Evolutionary conservation across 2,329 filamentous ascomycete species (phyloP).

Genomic region (Fusarium liriodendri): DNA sequence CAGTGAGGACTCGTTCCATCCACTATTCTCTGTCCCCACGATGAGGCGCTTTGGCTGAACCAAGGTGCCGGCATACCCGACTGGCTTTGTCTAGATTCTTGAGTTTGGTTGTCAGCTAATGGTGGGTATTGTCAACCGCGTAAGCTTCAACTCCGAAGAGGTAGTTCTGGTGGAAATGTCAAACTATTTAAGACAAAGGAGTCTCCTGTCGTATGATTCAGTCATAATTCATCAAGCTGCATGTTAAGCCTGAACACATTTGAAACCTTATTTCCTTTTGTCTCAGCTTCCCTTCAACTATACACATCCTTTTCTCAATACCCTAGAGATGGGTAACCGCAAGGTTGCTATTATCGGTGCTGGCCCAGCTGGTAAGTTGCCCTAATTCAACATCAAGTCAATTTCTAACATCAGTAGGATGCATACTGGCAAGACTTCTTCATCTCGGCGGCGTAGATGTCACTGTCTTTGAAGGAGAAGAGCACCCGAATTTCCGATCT

Average conservation of each 20-base stretch:
- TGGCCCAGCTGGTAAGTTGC: constrained; percentile 42
- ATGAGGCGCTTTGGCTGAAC: constrained; percentile 23
- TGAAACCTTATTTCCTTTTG: no score
- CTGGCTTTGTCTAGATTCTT: constrained; percentile 5
- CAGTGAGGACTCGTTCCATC: background rate
- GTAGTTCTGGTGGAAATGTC: background rate
- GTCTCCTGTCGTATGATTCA: background rate
- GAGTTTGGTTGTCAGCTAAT: constrained; percentile 15
- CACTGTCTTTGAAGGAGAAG: constrained; percentile 63
- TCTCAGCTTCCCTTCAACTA: background rate
- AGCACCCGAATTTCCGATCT: constrained; percentile 55
- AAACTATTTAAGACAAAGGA: constrained; percentile 13
- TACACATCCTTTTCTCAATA: background rate
- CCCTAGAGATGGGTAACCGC: constrained; percentile 30
- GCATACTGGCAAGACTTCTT: constrained; percentile 60
- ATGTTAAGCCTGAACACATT: background rate
- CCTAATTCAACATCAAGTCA: background rate
- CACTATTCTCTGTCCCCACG: background rate
- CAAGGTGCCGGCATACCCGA: constrained; percentile 23
- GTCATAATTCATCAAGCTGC: background rate
- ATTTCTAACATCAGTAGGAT: constrained; percentile 35
- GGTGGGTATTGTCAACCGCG: background rate
- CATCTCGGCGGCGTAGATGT: constrained; percentile 57
- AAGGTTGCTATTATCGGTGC: constrained; percentile 45
- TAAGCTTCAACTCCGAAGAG: background rate